phyloP scores from a whole-genome alignment of 495 filamentous ascomycete species.

The Echria macrotheca region DNA sequence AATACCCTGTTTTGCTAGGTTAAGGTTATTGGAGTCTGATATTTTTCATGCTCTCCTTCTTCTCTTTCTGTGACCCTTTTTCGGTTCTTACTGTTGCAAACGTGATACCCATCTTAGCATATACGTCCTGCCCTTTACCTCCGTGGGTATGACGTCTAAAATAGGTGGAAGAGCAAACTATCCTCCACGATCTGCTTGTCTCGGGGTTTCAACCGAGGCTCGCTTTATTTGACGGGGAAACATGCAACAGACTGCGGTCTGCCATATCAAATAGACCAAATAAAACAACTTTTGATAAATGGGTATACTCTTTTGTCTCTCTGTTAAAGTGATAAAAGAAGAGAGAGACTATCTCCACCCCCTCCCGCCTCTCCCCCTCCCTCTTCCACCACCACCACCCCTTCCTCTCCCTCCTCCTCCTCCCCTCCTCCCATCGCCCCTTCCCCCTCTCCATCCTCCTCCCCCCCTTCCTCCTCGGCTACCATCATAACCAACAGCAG shows the following conservation, averaged over 20 bases:
- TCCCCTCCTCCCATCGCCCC: conserved; percentile 33
- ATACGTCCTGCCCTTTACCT: conserved; percentile 52
- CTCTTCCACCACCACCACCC: conserved; percentile 13
- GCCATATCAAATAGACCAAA: too few species aligned
- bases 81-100: background rate
- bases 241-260: conserved; percentile 9
- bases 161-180: conserved; percentile 61
- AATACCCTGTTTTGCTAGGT: too few species aligned
- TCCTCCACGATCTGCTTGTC: conserved; percentile 48
- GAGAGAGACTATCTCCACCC: conserved; percentile 1
- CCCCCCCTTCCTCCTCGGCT: conserved; percentile 29
- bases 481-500: conserved; percentile 20
- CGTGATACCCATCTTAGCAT: conserved; percentile 57
- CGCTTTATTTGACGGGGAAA: conserved; percentile 46
- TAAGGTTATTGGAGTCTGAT: too few species aligned
- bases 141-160: conserved; percentile 72
- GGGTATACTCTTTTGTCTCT: too few species aligned
- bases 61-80: background rate
- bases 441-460: conserved; percentile 31
- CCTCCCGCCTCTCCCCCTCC: conserved; percentile 14
- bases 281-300: too few species aligned
- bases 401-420: conserved; percentile 13
- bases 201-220: conserved; percentile 31
- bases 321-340: too few species aligned
- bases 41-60: too few species aligned